Base-by-base conservation (phyloP, 805 yeast genomes). In the Metschnikowia santaceciliae region DNA sequence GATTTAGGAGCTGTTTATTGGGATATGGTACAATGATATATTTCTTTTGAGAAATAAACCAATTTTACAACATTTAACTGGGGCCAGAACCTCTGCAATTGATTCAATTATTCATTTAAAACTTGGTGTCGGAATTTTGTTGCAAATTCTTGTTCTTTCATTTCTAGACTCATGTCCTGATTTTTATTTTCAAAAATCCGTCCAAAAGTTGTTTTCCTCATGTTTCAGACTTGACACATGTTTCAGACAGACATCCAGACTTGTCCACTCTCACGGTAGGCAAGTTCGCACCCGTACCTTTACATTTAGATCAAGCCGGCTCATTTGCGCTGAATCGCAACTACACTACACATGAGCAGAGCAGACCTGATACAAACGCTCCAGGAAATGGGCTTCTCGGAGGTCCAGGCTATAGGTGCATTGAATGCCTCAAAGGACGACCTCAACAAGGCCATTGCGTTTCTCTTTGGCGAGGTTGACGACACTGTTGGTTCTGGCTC, bases 361-460 rank as follows among this genome's bases (percentile, higher is more conserved):
- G 49, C 50, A 26, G 14, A 48, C 13, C 54, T 53, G 26, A 35
- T 53, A 2, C 48, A 50, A 30, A 58, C 54, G 48, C 62, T 58
- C 49, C 45, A 44, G 48, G 62, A 58, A 46, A 58, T 58, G 62
- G 62, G 62, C 15, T 58, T 58, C 23, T 48, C 57, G 47, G 44
- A 36, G 15, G 43, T 46, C 39, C 61, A 57, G 53, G 61, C 62
- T 1, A 26, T 35, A 15, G 55, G 43, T 32, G 62, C 62, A 3
- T 55, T 58, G n/a, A 32, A 26, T 1, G 57, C 54, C 15, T 44
- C 59, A 5, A 54, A 54, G 7, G 47, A 55, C 20, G 61, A 58
- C 37, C 49, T 58, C n/a, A 49, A 51, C 11, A 52, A 52, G 34
- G 62, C 62, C 3, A 58, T 58, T 43, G 59, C 56, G 17, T 54